phyloP scores from a whole-genome alignment of 306 rosid species.

The Cicer chorassanicum region DNA sequence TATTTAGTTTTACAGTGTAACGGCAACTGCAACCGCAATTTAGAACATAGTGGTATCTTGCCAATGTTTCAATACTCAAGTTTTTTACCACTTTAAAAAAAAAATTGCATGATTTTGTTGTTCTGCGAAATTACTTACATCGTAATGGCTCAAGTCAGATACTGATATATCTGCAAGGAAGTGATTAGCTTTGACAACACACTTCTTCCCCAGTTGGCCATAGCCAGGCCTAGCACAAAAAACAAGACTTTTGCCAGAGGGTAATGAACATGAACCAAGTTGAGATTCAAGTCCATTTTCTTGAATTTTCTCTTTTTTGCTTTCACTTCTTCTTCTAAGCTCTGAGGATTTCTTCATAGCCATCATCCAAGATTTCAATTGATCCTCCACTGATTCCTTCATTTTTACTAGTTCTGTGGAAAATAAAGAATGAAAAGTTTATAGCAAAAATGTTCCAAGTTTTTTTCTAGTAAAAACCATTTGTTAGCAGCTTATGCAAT shows the following conservation, averaged over 20 bases:
- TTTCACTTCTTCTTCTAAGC: constrained; percentile 40
- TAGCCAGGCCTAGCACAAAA: constrained; percentile 54
- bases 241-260: constrained; percentile 51
- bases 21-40: background rate
- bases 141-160: constrained; percentile 52
- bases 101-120: constrained; percentile 1
- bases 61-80: too few relatives aligned
- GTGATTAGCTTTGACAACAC: constrained; percentile 45
- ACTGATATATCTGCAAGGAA: constrained; percentile 44
- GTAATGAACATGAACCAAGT: constrained; percentile 29
- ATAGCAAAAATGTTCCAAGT: constrained; percentile 13
- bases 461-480: constrained; percentile 35
- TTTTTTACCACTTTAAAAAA: background rate
- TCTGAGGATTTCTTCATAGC: constrained; percentile 44
- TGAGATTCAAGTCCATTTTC: constrained; percentile 37
- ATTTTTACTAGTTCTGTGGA: constrained; percentile 43
- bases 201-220: constrained; percentile 54
- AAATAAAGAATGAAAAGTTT: constrained; percentile 14
- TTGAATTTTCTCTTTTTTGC: constrained; percentile 44
- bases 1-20: background rate
- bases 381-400: constrained; percentile 53
- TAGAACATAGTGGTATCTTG: too few relatives aligned
- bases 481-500: background rate
- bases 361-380: constrained; percentile 36
- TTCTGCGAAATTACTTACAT: constrained; percentile 45